Evolutionary conservation across 2,329 filamentous ascomycete genomes (phyloP), one percentile per base, ranked within the genome.

Genomic region (Neodidymelliopsis sp.): DNA sequence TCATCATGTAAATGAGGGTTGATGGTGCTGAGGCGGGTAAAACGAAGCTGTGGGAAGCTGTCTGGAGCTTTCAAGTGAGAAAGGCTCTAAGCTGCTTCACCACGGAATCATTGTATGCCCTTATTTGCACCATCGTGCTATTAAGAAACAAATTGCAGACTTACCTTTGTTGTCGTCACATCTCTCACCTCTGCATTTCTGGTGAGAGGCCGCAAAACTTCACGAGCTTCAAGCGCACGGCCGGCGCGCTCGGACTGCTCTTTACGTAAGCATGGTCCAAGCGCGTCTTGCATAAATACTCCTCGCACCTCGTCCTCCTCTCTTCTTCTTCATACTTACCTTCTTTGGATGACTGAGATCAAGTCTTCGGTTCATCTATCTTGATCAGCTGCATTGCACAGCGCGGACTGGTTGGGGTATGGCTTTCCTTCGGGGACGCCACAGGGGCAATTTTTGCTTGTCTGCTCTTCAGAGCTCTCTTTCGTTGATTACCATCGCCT

Each of bases 331-430:
- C 50, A 54, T 59, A 58, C 57, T 59, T 44, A 69, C 66, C 67
- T 71, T 71, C 57, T 67, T 62, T 60, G 54, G 62, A 62, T 52
- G 48, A 25, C 54, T 46, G 54, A 54, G 68, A 54, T 70, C 68
- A 71, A 53, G 60, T 55, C 57, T 59, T 51, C 51, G 56, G 58
- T 60, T 47, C 46, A 49, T 62, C 64, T 61, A 57, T 46, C 45
- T 54, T 59, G 56, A 59, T 63, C 57, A 56, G 60, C 65, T 71
- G 59, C 67, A 71, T 71, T 69, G 69, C 66, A 71, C 69, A 70
- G 58, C 65, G 66, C 55, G 66, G 67, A 57, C 62, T 51, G 54
- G 66, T 61, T 53, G 53, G 53, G 54, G 45, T 60, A 60, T 60
- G 62, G 66, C 61, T 63, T 62, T 66, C 59, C 60, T 70, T 67